A percentile compares a stretch with the other conserved stretches of the same genome.
phyloP scores from a whole-genome alignment of 345 rosid genomes.

The Pseudoturritis turrita region DNA sequence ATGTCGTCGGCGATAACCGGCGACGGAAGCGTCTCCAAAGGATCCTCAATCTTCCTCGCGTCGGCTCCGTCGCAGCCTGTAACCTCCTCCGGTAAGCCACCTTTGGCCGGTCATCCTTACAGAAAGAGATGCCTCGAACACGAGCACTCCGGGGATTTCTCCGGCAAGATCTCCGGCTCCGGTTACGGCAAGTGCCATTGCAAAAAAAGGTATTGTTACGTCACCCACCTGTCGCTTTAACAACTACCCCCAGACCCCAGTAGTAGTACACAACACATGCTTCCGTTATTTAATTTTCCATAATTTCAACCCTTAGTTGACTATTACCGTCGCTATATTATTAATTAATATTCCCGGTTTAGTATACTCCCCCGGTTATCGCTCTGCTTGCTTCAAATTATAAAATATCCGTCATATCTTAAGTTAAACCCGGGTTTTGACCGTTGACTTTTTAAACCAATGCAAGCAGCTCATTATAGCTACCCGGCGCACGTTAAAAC shows the following conservation, averaged over 20 bases:
- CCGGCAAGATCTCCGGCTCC: constrained; percentile 66
- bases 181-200: constrained; percentile 74
- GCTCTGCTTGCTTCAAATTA: background rate
- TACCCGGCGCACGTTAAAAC: background rate
- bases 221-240: constrained; percentile 22
- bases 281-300: constrained; percentile 5
- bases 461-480: background rate
- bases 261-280: background rate
- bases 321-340: background rate
- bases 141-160: constrained; percentile 48
- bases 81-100: constrained; percentile 67
- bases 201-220: constrained; percentile 62
- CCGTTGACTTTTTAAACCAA: background rate
- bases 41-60: constrained; percentile 55
- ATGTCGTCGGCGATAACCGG: constrained; percentile 88
- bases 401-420: background rate
- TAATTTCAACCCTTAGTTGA: constrained; percentile 12
- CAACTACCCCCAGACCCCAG: constrained; percentile 5
- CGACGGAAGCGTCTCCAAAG: constrained; percentile 91
- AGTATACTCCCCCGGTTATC: background rate
- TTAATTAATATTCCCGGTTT: constrained; percentile 1
- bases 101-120: constrained; percentile 51
- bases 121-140: constrained; percentile 73
- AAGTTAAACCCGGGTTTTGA: background rate
- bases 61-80: constrained; percentile 39